A percentile compares a stretch with the other conserved stretches of the same genome.
Conservation (phyloP, 2,329 filamentous ascomycete species). For the Pseudogymnoascus sp. region DNA sequence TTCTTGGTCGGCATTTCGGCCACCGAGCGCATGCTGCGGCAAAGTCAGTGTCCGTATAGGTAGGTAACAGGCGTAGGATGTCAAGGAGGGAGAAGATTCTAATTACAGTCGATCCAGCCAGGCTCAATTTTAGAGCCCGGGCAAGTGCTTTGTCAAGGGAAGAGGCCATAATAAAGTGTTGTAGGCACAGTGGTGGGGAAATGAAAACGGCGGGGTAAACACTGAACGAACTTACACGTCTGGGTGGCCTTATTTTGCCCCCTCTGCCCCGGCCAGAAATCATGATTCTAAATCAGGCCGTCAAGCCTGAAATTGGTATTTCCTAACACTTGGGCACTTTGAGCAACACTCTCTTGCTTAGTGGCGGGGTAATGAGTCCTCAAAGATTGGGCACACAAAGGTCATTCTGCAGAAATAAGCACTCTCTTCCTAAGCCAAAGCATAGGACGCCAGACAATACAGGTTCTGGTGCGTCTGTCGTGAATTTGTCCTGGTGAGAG, state of each 20-base stretch:
- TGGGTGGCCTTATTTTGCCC: conserved; percentile 57
- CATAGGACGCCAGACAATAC: not conserved
- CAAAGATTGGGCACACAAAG: not conserved
- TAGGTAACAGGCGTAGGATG: not conserved
- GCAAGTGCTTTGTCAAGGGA: not conserved
- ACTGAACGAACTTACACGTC: conserved; percentile 45
- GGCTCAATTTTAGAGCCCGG: not conserved
- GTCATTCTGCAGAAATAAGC: not conserved
- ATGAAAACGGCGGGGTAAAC: not conserved
- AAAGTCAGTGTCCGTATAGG: not conserved
- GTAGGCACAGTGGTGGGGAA: not conserved
- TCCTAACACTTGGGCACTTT: not conserved
- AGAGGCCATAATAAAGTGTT: not conserved
- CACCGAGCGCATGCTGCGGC: not conserved
- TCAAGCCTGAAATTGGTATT: not conserved
- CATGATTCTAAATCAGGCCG: conserved; percentile 28
- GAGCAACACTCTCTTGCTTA: not conserved
- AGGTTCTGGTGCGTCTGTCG: not conserved
- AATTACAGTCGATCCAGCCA: not conserved
- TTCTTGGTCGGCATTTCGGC: conserved; percentile 34
- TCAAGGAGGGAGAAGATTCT: no score
- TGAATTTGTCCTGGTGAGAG: not conserved
- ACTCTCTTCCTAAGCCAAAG: not conserved
- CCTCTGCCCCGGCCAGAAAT: conserved; percentile 41
- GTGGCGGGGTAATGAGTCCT: conserved; percentile 4